Percentiles rank a stretch among this genome's conserved stretches.
These are phyloP conservation scores for Candida chilensis DNA, from an alignment of 805 yeast species.

Conservation along the genomic window DNA sequence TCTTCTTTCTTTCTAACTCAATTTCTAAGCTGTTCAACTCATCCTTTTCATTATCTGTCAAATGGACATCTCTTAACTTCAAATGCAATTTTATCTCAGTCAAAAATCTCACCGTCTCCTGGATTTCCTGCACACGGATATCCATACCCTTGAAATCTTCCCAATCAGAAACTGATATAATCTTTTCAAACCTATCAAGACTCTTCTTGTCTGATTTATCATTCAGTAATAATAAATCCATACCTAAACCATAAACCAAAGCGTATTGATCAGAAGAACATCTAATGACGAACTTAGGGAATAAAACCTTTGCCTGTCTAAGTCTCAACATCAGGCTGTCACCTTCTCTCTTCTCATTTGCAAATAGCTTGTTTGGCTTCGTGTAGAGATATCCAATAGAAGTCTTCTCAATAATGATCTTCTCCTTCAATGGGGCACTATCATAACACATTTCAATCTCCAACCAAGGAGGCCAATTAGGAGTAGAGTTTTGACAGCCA, in stretches of 20 bases:
- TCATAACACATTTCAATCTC: slow-evolving; percentile 64
- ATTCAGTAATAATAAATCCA: slow-evolving; percentile 36
- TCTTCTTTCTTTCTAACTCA: slow-evolving; percentile 22
- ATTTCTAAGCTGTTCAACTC: slow-evolving; percentile 14
- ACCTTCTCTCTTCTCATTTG: slow-evolving; percentile 13
- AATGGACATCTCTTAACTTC: slow-evolving; percentile 18
- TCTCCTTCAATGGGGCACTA: slow-evolving; percentile 32
- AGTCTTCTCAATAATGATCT: slow-evolving; percentile 53
- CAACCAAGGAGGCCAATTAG: slow-evolving; percentile 85
- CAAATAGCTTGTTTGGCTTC: slow-evolving; percentile 43
- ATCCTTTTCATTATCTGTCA: slow-evolving; percentile 10
- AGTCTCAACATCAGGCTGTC: slow-evolving; percentile 1
- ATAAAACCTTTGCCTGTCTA: slow-evolving; percentile 19
- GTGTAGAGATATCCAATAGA: slow-evolving; percentile 44
- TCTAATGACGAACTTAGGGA: slow-evolving; percentile 47
- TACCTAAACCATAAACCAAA: slow-evolving; percentile 51
- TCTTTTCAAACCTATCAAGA: slow-evolving; percentile 28
- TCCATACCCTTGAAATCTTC: slow-evolving; percentile 26
- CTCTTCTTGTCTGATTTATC: slow-evolving; percentile 24
- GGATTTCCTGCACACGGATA: slow-evolving; percentile 16
- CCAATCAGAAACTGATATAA: slow-evolving; percentile 23
- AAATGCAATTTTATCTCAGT: slow-evolving; percentile 27
- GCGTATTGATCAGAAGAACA: slow-evolving; percentile 71
- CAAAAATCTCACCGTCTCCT: slow-evolving; percentile 16
- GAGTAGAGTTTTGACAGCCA: no score